Percentiles rank a stretch among this genome's conserved stretches.
phyloP scores from a whole-genome alignment of 2,329 filamentous ascomycete species.

The Diaporthe helianthi region DNA sequence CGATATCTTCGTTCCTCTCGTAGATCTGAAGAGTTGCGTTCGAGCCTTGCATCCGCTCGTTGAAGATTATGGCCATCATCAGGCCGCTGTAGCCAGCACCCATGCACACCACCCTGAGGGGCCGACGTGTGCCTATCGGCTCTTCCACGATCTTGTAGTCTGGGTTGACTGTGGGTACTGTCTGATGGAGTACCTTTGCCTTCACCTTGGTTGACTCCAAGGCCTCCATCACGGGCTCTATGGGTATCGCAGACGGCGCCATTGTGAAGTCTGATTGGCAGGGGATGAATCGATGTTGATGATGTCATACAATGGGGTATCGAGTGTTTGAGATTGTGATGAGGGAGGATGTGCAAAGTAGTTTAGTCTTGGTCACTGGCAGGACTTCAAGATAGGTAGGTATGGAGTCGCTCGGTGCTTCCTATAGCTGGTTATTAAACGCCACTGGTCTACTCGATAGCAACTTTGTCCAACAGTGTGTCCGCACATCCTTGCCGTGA shows the following conservation, averaged over 20 bases:
- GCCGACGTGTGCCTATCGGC: slow-evolving; percentile 32
- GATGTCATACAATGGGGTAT: neutral
- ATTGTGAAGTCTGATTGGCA: slow-evolving; percentile 2
- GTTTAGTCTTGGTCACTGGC: neutral
- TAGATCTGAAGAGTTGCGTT: slow-evolving; percentile 34
- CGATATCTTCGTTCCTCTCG: slow-evolving; percentile 44
- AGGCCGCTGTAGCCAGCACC: slow-evolving; percentile 35
- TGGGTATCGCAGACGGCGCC: slow-evolving; percentile 2
- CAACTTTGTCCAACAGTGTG: neutral
- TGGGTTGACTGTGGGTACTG: neutral
- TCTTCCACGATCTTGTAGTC: slow-evolving; percentile 6
- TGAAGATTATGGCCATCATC: slow-evolving; percentile 34
- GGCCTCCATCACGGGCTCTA: neutral
- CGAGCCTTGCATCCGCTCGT: slow-evolving; percentile 22
- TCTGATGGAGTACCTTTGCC: neutral
- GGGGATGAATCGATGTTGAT: too few relatives aligned
- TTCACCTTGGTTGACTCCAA: neutral
- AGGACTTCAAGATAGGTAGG: too few relatives aligned
- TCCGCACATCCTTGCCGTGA: neutral
- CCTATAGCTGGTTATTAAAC: neutral
- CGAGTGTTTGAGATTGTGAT: neutral
- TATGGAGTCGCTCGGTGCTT: neutral
- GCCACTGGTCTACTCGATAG: neutral
- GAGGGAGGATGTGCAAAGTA: neutral
- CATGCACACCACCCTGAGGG: slow-evolving; percentile 33